Evolutionary conservation across 2,329 filamentous ascomycete genomes (phyloP).

Genomic region (Coniochaeta sp.): DNA sequence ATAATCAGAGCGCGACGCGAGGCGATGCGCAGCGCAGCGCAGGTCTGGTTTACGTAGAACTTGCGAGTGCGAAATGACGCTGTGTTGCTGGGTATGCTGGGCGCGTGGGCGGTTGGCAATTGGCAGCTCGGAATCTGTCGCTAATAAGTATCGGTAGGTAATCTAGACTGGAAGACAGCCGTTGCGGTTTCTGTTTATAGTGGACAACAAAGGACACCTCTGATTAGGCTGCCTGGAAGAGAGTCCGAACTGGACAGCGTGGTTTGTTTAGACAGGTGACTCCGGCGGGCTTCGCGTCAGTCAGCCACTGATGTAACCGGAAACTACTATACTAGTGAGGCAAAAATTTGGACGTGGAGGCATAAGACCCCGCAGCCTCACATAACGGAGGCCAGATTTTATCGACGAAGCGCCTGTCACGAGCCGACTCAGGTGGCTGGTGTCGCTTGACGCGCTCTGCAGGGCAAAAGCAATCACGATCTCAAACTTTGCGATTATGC

Average conservation of each 20-base stretch:
- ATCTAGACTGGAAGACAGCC: not conserved
- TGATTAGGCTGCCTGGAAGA: not conserved
- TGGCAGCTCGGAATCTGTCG: not conserved
- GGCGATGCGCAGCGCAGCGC: not conserved
- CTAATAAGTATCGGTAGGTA: not conserved
- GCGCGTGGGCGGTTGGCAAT: not conserved
- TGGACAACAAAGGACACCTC: not conserved
- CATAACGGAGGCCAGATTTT: not conserved
- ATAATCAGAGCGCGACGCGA: conserved; percentile 26
- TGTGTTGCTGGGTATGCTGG: not conserved
- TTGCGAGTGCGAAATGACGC: not conserved
- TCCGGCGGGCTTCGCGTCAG: not conserved
- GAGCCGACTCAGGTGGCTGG: too few species aligned
- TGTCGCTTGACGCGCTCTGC: not conserved
- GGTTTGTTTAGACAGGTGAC: conserved; percentile 1
- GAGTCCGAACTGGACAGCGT: not conserved
- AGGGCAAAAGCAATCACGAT: not conserved
- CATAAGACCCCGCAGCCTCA: not conserved
- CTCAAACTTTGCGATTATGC: too few species aligned
- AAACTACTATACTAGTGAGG: not conserved
- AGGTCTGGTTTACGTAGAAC: not conserved
- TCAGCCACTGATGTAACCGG: not conserved
- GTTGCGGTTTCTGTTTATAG: not conserved
- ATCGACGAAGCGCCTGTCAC: not conserved
- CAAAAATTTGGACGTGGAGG: not conserved